Evolutionary conservation across 495 filamentous ascomycete species (phyloP), one percentile per base, ranked within the genome.

Genomic region (Cetradonia linearis): DNA sequence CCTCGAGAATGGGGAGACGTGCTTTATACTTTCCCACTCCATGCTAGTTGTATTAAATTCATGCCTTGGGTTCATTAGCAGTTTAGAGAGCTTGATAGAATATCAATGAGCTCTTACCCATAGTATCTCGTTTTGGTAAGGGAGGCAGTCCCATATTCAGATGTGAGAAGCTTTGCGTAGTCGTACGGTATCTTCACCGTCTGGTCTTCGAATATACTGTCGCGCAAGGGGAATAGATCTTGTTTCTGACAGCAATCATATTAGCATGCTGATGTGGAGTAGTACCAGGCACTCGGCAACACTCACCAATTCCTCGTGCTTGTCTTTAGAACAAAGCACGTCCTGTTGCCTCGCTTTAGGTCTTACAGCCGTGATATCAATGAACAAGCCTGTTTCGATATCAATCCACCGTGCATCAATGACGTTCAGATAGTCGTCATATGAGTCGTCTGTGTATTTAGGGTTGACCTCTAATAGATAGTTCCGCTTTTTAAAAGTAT

Each of bases 151-250:
- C 86, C 82, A 65, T 96, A 96, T 71, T 95, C 90, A 49, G 85
- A 82, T 37, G 77, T 73, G 60, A 95, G 74, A 28, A 95, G 76
- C 59, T 79, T 75, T 14, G 86, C 79, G 69, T 90, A 94, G 31
- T 79, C 78, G 65, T 81, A 91, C 9, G 91, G 91, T 55, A 95
- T 79, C 67, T 81, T 81, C 16, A 88, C 89, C 14, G 80, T 77
- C 25, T 85, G 78, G 54, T 81, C 87, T 72, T 95, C 91, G 65
- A 91, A 95, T 61, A 78, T 74, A 59, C 84, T 89, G 50, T 86
- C 82, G 20, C 88, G 77, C 63, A 95, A 69, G 5, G 91, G 90
- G 70, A 84, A 95, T 37, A 96, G 81, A 64, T 94, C 83, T 36
- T 74, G 74, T 47, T 80, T 80, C 70, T 77, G 37, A 55, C 16